Evolutionary conservation across 2,329 filamentous ascomycete species (phyloP).

Genomic region (Pseudogymnoascus sp.): DNA sequence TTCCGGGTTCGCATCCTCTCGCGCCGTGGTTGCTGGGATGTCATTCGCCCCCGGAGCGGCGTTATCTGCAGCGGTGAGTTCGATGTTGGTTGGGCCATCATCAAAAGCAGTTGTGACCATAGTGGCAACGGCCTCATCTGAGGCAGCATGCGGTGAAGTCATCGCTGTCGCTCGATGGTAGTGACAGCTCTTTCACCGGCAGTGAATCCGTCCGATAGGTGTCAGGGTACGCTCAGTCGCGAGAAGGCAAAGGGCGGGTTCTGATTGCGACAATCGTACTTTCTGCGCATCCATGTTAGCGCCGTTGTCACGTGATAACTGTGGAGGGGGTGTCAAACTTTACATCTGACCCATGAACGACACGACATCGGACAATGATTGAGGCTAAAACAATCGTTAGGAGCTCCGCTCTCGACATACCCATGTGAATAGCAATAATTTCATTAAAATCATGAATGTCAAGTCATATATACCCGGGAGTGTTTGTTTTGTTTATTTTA

Average conservation of each 20-base stretch:
- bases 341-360: not conserved
- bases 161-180: constrained; percentile 27
- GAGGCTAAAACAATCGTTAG: not conserved
- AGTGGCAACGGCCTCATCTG: constrained; percentile 16
- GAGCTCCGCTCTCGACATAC: not conserved
- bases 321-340: constrained; percentile 1
- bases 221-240: constrained; percentile 4
- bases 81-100: constrained; percentile 7
- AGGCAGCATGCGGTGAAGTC: constrained; percentile 27
- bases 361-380: not conserved
- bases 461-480: not conserved
- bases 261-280: constrained; percentile 11
- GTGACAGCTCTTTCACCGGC: constrained; percentile 30
- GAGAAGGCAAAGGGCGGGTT: constrained; percentile 3
- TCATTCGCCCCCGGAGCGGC: not conserved
- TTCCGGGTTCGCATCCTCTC: constrained; percentile 7
- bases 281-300: constrained; percentile 4
- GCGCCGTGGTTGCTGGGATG: constrained; percentile 1
- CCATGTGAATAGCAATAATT: not conserved
- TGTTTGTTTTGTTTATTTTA: not conserved
- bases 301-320: not conserved
- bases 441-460: not conserved
- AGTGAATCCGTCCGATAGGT: constrained; percentile 12
- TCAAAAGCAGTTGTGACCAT: constrained; percentile 15
- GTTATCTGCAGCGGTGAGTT: constrained; percentile 16